Base-by-base conservation (phyloP, 306 rosid species). In the Cucurbita maxima region DNA sequence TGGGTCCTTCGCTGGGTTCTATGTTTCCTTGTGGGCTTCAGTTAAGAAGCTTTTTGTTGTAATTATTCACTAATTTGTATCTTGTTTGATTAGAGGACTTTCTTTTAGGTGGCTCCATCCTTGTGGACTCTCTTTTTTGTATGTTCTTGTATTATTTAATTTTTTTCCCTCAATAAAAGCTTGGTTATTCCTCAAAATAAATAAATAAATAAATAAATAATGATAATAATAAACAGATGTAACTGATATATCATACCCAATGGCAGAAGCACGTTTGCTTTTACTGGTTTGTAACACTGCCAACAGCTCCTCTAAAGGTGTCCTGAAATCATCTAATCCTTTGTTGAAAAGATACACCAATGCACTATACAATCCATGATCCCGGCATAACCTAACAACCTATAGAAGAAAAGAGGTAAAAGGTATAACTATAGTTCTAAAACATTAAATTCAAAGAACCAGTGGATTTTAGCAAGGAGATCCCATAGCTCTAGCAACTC, bases 231-330 rank as follows among this genome's bases (percentile, higher is more conserved):
- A 30, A 30, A 30, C 34, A 63, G 51, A 43, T 58, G 36, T 30
- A 45, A 66, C 53, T 30, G 76, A 70, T 61, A 75, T 18, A 81
- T 76, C 90, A 67, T 81, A 93, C 98, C 98, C 98, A 70, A 88
- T 85, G 60, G 85, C 81, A 64, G 78, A 47, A 78, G 86, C 89
- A 80, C 43, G 85, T 76, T 94, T 97, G 63, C 84, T 84, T 72
- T 68, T 76, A 86, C 91, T 84, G 72, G 82, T 89, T 78, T 62
- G 89, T 38, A 94, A 83, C 60, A 90, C 98, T 59, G 80, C 82
- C 79, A 90, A 86, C 72, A 94, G 95, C 83, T 91, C 98, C 83
- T 94, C 98, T 70, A 94, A 83, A 72, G 98, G 98, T 74, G 96
- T 83, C 79, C 88, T 83, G 86, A 87, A 94, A 82, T 94, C 98